phyloP scores from a whole-genome alignment of 495 filamentous ascomycete genomes.

The Penicillium argentinense region DNA sequence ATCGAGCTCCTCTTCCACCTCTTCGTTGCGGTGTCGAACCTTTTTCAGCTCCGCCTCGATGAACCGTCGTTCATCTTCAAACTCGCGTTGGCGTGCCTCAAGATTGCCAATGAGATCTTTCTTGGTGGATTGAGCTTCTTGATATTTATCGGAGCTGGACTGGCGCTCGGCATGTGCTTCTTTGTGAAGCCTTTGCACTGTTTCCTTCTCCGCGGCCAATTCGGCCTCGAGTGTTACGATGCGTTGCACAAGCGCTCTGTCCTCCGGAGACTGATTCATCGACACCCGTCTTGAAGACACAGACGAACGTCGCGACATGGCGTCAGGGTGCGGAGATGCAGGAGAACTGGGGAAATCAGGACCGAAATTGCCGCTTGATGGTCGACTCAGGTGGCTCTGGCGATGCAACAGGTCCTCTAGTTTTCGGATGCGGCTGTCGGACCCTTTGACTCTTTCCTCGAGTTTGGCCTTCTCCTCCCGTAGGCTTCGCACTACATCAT shows the following conservation, averaged over 20 bases:
- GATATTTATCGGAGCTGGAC: constrained; percentile 65
- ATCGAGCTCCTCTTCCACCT: constrained; percentile 87
- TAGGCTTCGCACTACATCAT: constrained; percentile 72
- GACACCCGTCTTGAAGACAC: constrained; percentile 66
- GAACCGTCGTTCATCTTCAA: constrained; percentile 76
- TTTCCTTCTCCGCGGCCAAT: constrained; percentile 63
- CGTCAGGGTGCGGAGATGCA: constrained; percentile 55
- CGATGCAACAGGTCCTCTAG: constrained; percentile 92
- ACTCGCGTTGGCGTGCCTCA: constrained; percentile 86
- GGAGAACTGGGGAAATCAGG: constrained; percentile 48
- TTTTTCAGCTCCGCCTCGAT: constrained; percentile 76
- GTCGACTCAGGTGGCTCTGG: constrained; percentile 69
- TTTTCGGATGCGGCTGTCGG: constrained; percentile 87
- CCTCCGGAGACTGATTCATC: constrained; percentile 63
- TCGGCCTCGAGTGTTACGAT: constrained; percentile 83
- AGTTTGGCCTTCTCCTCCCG: constrained; percentile 77
- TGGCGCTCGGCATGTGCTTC: constrained; percentile 66
- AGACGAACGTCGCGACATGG: constrained; percentile 60
- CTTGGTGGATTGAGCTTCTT: constrained; percentile 88
- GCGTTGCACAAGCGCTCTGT: constrained; percentile 63
- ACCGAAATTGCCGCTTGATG: constrained; percentile 68
- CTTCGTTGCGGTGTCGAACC: constrained; percentile 74
- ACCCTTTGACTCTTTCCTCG: constrained; percentile 78
- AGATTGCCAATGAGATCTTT: constrained; percentile 93
- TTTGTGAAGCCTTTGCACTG: constrained; percentile 53